Evolutionary conservation across 345 rosid species (phyloP).

Genomic region (Laguncularia racemosa): DNA sequence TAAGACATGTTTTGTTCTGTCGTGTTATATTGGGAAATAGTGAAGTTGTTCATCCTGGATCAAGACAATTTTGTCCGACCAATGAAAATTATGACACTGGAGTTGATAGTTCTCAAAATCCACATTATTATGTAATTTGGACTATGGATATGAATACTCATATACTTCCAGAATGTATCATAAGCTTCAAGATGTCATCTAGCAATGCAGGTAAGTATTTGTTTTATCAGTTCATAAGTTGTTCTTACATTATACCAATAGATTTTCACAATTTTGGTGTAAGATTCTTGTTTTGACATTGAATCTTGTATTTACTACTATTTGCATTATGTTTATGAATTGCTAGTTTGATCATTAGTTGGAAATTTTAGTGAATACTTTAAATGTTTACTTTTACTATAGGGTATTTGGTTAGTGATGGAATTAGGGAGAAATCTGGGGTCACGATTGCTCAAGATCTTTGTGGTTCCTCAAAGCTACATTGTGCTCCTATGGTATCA

Average conservation of each 20-base stretch:
- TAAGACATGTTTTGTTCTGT: slow-evolving; percentile 56
- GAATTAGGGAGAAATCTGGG: background rate
- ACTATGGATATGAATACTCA: slow-evolving; percentile 81
- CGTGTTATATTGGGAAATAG: slow-evolving; percentile 87
- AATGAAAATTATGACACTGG: slow-evolving; percentile 70
- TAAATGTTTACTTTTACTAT: background rate
- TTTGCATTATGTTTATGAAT: no score
- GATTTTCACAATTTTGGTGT: background rate
- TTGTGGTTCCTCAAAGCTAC: background rate
- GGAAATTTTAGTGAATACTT: background rate
- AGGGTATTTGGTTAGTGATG: slow-evolving; percentile 1
- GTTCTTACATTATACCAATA: background rate
- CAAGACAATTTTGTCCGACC: slow-evolving; percentile 51
- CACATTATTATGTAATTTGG: slow-evolving; percentile 63
- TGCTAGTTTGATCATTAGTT: no score
- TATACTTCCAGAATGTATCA: slow-evolving; percentile 74
- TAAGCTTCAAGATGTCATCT: slow-evolving; percentile 76
- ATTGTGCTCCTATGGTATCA: background rate
- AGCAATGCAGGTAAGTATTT: slow-evolving; percentile 63
- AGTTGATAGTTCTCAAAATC: slow-evolving; percentile 65
- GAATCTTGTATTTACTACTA: no score
- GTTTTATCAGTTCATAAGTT: slow-evolving; percentile 2
- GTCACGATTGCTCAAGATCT: slow-evolving; percentile 1
- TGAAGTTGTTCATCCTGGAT: slow-evolving; percentile 60
- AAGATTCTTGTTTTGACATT: background rate